These are phyloP conservation scores for Bacterosira constricta DNA, from an alignment of 108 stramenopile species.

Conservation along the genomic window DNA sequence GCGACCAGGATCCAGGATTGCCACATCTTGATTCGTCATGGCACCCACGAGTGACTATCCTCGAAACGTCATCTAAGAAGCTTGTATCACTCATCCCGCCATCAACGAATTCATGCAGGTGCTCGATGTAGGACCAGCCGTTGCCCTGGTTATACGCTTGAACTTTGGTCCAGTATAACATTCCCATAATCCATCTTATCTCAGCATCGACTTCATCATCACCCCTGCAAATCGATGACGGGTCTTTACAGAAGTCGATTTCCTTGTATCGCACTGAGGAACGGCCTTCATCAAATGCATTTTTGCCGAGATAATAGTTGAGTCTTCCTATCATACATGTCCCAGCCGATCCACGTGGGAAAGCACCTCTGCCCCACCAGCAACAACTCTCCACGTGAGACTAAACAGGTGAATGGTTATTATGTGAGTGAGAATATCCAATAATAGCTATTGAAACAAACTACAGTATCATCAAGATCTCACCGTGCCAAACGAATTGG, in stretches of 20 bases:
- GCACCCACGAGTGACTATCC: constrained; percentile 42
- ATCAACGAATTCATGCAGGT: constrained; percentile 38
- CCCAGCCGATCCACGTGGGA: constrained; percentile 39
- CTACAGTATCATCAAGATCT: constrained; percentile 15
- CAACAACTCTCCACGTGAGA: constrained; percentile 42
- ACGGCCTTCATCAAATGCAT: constrained; percentile 30
- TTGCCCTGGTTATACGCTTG: constrained; percentile 38
- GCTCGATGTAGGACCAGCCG: constrained; percentile 41
- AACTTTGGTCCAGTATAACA: constrained; percentile 41
- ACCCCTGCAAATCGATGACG: constrained; percentile 33
- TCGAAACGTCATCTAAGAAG: constrained; percentile 45
- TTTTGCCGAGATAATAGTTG: constrained; percentile 41
- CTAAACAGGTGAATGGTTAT: not conserved
- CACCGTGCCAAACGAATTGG: constrained; percentile 30
- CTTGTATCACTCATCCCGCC: constrained; percentile 24
- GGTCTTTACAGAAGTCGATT: constrained; percentile 50
- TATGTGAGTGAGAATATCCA: not conserved
- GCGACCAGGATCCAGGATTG: constrained; percentile 16
- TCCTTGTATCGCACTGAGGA: constrained; percentile 28
- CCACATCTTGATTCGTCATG: constrained; percentile 32
- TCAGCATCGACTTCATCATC: constrained; percentile 36
- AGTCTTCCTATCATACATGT: constrained; percentile 43
- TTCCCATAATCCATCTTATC: constrained; percentile 44
- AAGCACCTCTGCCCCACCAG: constrained; percentile 47
- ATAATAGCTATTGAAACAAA: not conserved